These are phyloP conservation scores for Phaeosphaeriaceae sp. DNA, from an alignment of 2,329 filamentous ascomycete genomes.

Conservation along the genomic window DNA sequence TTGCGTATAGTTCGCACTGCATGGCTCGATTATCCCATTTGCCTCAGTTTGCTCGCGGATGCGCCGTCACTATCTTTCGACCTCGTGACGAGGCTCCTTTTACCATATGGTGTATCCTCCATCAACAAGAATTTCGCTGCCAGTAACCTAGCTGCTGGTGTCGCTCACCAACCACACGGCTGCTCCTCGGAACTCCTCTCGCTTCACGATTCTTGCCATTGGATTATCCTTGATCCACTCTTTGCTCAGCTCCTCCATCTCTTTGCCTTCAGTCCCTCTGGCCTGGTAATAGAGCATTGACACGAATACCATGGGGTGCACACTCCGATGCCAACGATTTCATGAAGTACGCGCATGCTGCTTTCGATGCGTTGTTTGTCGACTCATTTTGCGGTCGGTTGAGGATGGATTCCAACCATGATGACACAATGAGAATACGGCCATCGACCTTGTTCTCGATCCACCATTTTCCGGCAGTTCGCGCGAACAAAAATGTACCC, in stretches of 20 bases:
- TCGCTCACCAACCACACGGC: conserved; percentile 26
- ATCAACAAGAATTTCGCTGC: neutral
- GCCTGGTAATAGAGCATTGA: neutral
- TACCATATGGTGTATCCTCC: neutral
- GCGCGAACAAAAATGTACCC: too few relatives aligned
- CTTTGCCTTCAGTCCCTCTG: neutral
- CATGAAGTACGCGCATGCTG: neutral
- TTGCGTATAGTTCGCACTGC: too few relatives aligned
- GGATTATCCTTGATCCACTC: neutral
- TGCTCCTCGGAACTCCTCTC: conserved; percentile 46
- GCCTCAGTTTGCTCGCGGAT: too few relatives aligned
- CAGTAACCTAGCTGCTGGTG: neutral
- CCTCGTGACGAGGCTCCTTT: neutral
- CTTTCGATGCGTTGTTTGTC: neutral
- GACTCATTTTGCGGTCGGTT: neutral
- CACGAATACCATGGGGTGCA: neutral
- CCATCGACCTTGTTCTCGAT: neutral
- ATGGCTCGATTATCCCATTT: too few relatives aligned
- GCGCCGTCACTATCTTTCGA: too few relatives aligned
- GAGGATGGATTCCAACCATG: too few relatives aligned
- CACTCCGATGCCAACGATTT: neutral
- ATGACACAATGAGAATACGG: neutral
- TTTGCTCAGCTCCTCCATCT: neutral
- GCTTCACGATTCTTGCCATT: neutral
- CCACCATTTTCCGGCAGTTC: too few relatives aligned